These are phyloP conservation scores for Aspergillus diversus DNA, from an alignment of 495 filamentous ascomycete species.

Conservation along the genomic window DNA sequence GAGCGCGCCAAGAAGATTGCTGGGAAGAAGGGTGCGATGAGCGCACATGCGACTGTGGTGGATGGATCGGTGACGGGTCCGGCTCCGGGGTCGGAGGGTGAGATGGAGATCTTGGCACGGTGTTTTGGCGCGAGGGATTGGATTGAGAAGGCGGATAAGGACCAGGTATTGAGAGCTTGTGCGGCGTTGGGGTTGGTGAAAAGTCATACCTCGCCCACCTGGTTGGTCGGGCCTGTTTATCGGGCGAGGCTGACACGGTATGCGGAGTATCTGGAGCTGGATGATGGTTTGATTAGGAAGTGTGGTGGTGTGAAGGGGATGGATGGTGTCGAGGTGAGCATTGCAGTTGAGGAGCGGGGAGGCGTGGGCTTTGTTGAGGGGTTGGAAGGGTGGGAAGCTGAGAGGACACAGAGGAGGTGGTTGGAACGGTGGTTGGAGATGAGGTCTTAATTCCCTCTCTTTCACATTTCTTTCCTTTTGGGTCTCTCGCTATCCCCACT, in stretches of 20 bases:
- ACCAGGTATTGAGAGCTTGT: slow-evolving; percentile 45
- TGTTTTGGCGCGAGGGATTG: slow-evolving; percentile 27
- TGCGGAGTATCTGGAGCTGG: slow-evolving; percentile 57
- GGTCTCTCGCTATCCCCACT: not conserved
- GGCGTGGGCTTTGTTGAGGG: slow-evolving; percentile 35
- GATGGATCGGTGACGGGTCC: slow-evolving; percentile 21
- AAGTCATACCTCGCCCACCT: slow-evolving; percentile 37
- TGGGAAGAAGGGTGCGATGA: slow-evolving; percentile 37
- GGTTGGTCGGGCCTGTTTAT: slow-evolving; percentile 40
- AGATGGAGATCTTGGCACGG: slow-evolving; percentile 30
- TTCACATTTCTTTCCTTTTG: not conserved
- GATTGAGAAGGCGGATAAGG: slow-evolving; percentile 24
- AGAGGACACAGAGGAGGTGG: slow-evolving; percentile 40
- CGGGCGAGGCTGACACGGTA: slow-evolving; percentile 44
- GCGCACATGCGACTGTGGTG: slow-evolving; percentile 19
- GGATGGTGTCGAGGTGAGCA: slow-evolving; percentile 55
- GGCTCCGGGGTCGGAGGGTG: slow-evolving; percentile 26
- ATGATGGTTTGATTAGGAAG: slow-evolving; percentile 60
- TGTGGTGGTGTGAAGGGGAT: slow-evolving; percentile 56
- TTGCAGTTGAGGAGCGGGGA: slow-evolving; percentile 57
- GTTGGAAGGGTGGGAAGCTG: slow-evolving; percentile 24
- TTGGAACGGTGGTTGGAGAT: slow-evolving; percentile 42
- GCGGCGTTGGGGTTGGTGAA: slow-evolving; percentile 51
- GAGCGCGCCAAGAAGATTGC: slow-evolving; percentile 54
- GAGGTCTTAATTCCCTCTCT: slow-evolving; percentile 5